phyloP scores from a whole-genome alignment of 2,329 filamentous ascomycete genomes.

The Didymosphaeria variabile region DNA sequence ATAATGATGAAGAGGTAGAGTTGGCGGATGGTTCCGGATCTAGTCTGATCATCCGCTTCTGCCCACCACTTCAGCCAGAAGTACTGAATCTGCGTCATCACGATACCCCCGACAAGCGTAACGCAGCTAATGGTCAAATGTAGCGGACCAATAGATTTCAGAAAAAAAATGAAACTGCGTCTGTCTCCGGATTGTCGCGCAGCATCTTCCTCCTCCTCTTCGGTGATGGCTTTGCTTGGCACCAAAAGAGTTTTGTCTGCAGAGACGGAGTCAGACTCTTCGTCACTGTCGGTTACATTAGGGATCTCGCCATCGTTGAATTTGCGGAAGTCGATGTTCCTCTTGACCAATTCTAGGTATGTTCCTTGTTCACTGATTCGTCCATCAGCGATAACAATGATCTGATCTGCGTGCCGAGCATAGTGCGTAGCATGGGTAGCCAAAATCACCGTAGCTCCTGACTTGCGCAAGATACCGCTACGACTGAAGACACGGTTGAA shows the following conservation, averaged over 20 bases:
- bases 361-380: constrained; percentile 19
- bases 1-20: constrained; percentile 23
- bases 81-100: constrained; percentile 21
- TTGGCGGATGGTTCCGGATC: constrained; percentile 15
- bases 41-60: constrained; percentile 19
- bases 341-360: constrained; percentile 17
- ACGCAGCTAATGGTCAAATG: constrained; percentile 21
- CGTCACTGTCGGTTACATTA: neutral
- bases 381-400: constrained; percentile 21
- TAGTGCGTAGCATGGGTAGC: constrained; percentile 25
- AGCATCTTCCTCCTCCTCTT: constrained; percentile 12
- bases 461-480: constrained; percentile 51
- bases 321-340: constrained; percentile 16
- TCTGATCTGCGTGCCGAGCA: constrained; percentile 20
- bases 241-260: neutral
- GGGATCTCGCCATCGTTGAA: constrained; percentile 8
- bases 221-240: neutral
- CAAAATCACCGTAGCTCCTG: constrained; percentile 27
- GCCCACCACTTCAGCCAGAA: constrained; percentile 28
- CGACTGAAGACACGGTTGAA: constrained; percentile 55
- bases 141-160: constrained; percentile 17
- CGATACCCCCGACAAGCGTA: constrained; percentile 8
- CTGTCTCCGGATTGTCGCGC: constrained; percentile 22
- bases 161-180: constrained; percentile 22
- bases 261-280: neutral